Evolutionary conservation across 805 yeast species (phyloP), one percentile per base, ranked within the genome.

Genomic region (Yarrowia sp.): DNA sequence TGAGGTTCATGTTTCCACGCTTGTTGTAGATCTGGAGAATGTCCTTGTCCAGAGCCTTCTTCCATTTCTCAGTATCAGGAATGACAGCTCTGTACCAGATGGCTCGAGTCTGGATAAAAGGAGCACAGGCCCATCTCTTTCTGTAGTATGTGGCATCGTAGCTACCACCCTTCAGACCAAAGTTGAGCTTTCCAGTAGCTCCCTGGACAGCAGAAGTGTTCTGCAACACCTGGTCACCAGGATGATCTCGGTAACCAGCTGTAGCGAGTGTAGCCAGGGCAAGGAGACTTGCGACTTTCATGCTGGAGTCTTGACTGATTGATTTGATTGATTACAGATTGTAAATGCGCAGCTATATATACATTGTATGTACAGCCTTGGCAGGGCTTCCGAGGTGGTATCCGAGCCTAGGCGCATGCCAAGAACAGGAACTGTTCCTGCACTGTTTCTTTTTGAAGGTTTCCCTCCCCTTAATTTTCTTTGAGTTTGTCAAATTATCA

Each of bases 111-210:
- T 42, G 45, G 22, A 53, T 53, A n/a, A 22, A 53, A 28, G 22
- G 42, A n/a, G 51, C 36, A 45, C 51, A 45, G 4, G 35, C 36
- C 45, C 44, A 53, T 35, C 31, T 11, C 38, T 75, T 69, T n/a
- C 70, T 68, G 32, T 76, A 78, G 76, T 97, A 91, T 3, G 28
- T 3, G 3, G 28, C 28, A 22, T 22, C 28, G 28, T 22, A 22
- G 28, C 28, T 22, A 5, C 28, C 28, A 3, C 28, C 28, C 67
- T 79, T 83, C 9, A 96, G 96, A 73, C 95, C 91, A 15, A 53
- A 53, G 15, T 39, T 38, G 60, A 35, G 10, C 35, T 31, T 31
- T 3, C 38, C 45, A 18, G 28, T 35, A 7, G 44, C 58, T 53
- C 44, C 45, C 28, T n/a, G 4, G 22, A 53, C 60, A 5, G 60